Conservation (phyloP, 345 rosid species). For the Brassica juncea region DNA sequence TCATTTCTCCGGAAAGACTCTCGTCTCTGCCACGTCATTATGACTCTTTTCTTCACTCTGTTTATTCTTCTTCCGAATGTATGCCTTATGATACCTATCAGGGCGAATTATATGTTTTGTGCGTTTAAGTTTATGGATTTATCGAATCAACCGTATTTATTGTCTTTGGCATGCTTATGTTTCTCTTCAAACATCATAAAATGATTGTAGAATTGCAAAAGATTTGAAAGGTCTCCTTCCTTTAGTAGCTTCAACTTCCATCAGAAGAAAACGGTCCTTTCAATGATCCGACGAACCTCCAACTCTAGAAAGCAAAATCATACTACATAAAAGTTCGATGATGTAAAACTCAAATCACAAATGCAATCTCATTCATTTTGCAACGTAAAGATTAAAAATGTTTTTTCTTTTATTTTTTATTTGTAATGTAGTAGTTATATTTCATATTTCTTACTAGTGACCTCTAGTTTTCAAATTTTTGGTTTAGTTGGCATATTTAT, state of each 20-base stretch:
- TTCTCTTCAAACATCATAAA: background rate
- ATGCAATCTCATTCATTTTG: background rate
- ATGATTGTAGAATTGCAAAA: background rate
- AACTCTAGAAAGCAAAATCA: background rate
- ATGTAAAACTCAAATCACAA: background rate
- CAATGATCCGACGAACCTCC: background rate
- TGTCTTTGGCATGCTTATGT: background rate
- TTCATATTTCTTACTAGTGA: background rate
- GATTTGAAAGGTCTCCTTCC: background rate
- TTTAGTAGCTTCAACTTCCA: too few relatives aligned
- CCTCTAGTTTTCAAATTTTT: background rate
- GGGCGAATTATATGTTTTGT: background rate
- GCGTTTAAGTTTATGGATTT: background rate
- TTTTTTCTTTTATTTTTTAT: too few relatives aligned
- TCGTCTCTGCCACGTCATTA: too few relatives aligned
- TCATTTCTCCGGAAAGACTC: too few relatives aligned
- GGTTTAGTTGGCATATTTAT: background rate
- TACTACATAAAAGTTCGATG: background rate
- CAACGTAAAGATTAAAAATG: too few relatives aligned
- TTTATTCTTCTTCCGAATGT: too few relatives aligned
- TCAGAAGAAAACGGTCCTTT: background rate
- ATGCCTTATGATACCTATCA: too few relatives aligned
- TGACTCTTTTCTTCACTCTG: too few relatives aligned
- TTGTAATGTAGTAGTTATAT: too few relatives aligned
- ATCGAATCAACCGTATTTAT: background rate